phyloP scores from a whole-genome alignment of 2,329 filamentous ascomycete species.

The Ceratocystis cacaofunesta region DNA sequence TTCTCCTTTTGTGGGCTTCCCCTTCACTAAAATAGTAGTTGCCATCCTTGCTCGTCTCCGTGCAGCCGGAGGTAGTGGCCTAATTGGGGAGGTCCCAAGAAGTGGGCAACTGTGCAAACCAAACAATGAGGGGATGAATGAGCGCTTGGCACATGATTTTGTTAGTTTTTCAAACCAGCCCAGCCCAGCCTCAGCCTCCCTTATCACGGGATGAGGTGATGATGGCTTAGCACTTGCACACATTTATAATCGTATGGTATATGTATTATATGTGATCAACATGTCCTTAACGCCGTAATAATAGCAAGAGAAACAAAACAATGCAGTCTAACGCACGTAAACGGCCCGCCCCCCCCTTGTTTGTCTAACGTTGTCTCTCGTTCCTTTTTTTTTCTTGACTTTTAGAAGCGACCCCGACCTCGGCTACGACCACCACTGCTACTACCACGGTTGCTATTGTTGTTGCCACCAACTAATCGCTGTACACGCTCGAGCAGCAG shows the following conservation, averaged over 20 bases:
- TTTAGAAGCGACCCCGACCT: neutral
- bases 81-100: neutral
- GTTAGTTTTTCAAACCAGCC: no score
- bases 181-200: no score
- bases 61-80: neutral
- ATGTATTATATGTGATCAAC: neutral
- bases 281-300: neutral
- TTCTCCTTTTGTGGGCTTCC: no score
- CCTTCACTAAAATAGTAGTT: no score
- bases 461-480: conserved; percentile 39
- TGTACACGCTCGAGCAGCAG: conserved; percentile 57
- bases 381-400: neutral
- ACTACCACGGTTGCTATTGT: neutral
- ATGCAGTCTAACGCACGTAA: neutral
- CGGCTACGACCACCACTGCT: neutral
- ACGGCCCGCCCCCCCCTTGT: neutral
- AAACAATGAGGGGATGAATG: neutral
- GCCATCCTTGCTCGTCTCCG: neutral
- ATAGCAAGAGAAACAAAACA: neutral
- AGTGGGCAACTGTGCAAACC: neutral
- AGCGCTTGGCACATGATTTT: neutral
- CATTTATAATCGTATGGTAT: neutral
- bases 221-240: neutral
- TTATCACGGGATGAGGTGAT: neutral
- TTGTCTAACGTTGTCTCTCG: neutral